Evolutionary conservation across 805 yeast genomes (phyloP), one percentile per base, ranked within the genome.

Genomic region (Sugiyamaella valdiviana): DNA sequence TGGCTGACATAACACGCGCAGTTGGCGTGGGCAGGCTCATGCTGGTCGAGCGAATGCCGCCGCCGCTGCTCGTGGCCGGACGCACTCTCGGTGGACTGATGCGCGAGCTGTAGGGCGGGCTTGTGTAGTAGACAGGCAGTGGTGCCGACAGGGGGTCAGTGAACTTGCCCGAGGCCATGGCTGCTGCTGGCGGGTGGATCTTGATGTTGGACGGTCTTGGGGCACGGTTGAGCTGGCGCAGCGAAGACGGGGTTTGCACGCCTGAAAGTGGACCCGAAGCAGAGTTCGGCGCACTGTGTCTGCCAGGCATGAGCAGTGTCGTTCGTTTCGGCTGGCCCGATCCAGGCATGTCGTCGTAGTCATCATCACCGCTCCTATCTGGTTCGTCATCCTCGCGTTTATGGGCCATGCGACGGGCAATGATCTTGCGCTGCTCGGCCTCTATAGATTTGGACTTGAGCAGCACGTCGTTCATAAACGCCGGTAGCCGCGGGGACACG

Each of bases 401-500:
- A 9, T 44, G 45, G 17, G 40, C 44, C 45, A 48, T 42, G 32
- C 64, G 53, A 22, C 42, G 44, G 16, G 65, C 63, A 38, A 61
- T 61, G 42, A 60, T 47, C 32, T 50, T 51, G 26, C 62, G 57
- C 51, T 61, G 65, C 47, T 59, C 57, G 32, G 52, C 55, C 46
- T 60, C 64, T 20, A 61, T 59, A 17, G 54, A 51, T 40, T 50
- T 50, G 42, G 62, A 55, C 24, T 50, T 32, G 24, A 54, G 32
- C 26, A 61, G 49, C n/a, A 61, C 62, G 29, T 57, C 63, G 43
- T 46, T 51, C 46, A 50, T 48, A 50, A 53, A 54, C n/a, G 58
- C 51, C 17, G 64, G 59, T 37, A 61, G 44, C 10, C 57, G 59
- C 5, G 65, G 65, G 9, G 63, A 59, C 24, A 62, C 62, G 44